phyloP scores from a whole-genome alignment of 164 flowering plant species.

The Hamamelis virginiana region DNA sequence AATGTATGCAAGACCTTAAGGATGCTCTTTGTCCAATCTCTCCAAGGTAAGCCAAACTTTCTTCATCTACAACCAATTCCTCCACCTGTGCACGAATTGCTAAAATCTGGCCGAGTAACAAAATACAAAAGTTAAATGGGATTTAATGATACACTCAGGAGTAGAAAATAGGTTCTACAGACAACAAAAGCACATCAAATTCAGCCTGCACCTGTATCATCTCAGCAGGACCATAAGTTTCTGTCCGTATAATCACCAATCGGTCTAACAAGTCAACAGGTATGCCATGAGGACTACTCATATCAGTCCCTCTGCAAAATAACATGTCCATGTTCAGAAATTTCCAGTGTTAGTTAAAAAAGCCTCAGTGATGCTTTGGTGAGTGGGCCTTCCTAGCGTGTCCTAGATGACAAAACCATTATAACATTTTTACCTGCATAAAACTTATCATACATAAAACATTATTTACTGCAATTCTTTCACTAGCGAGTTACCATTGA shows the following conservation, averaged over 20 bases:
- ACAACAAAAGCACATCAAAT: not conserved
- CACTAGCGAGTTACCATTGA: too few relatives aligned
- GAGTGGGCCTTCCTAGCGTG: too few relatives aligned
- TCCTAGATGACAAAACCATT: too few relatives aligned
- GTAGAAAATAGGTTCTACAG: not conserved
- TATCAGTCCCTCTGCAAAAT: constrained; percentile 83
- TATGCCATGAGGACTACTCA: constrained; percentile 93
- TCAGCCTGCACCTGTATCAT: constrained; percentile 76
- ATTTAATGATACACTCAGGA: not conserved
- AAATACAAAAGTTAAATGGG: not conserved
- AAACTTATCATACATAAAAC: too few relatives aligned
- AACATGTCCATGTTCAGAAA: constrained; percentile 3
- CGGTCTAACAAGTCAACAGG: constrained; percentile 96
- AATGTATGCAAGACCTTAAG: constrained; percentile 49
- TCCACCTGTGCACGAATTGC: constrained; percentile 94
- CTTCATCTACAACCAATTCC: constrained; percentile 79
- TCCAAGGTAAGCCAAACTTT: constrained; percentile 82
- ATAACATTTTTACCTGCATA: too few relatives aligned
- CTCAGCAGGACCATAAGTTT: constrained; percentile 83
- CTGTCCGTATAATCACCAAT: constrained; percentile 78
- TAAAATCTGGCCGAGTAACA: constrained; percentile 57
- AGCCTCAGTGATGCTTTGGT: too few relatives aligned
- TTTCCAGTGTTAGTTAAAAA: not conserved
- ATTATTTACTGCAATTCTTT: too few relatives aligned
- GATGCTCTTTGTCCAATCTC: constrained; percentile 87